phyloP scores from a whole-genome alignment of 352 stramenopile species.

The Phytophthora colocasiae region DNA sequence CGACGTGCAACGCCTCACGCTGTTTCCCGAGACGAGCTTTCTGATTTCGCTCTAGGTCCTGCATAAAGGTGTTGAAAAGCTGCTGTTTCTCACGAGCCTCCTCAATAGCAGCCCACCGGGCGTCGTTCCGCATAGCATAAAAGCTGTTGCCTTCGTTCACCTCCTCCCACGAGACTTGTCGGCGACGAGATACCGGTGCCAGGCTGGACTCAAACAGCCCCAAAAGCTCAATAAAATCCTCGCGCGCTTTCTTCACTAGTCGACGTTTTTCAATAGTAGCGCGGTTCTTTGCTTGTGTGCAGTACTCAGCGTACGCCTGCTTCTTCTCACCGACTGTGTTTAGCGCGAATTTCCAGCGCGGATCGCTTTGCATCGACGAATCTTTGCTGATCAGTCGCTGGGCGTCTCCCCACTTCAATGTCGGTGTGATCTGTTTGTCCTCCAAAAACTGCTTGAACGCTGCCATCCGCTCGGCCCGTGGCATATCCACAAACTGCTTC shows the following conservation, averaged over 20 bases:
- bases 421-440: conserved; percentile 69
- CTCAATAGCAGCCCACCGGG: conserved; percentile 68
- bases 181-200: conserved; percentile 25
- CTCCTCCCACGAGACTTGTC: conserved; percentile 54
- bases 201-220: conserved; percentile 56
- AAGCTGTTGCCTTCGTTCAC: conserved; percentile 54
- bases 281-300: conserved; percentile 74
- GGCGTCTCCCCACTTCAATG: conserved; percentile 80
- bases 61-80: conserved; percentile 72
- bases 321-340: conserved; percentile 83
- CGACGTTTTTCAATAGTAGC: conserved; percentile 72
- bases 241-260: conserved; percentile 72
- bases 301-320: conserved; percentile 85
- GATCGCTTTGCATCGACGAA: conserved; percentile 53
- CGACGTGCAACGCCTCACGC: conserved; percentile 45
- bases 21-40: conserved; percentile 52
- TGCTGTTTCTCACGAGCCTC: conserved; percentile 73
- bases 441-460: conserved; percentile 80
- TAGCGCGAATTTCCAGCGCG: conserved; percentile 73
- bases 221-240: conserved; percentile 83
- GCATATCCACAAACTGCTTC: conserved; percentile 57
- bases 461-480: conserved; percentile 55
- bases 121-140: conserved; percentile 69
- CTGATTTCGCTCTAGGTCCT: conserved; percentile 66
- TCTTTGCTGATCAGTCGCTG: conserved; percentile 71